phyloP scores from a whole-genome alignment of 495 filamentous ascomycete genomes.

The Aspergillus kassunensis region DNA sequence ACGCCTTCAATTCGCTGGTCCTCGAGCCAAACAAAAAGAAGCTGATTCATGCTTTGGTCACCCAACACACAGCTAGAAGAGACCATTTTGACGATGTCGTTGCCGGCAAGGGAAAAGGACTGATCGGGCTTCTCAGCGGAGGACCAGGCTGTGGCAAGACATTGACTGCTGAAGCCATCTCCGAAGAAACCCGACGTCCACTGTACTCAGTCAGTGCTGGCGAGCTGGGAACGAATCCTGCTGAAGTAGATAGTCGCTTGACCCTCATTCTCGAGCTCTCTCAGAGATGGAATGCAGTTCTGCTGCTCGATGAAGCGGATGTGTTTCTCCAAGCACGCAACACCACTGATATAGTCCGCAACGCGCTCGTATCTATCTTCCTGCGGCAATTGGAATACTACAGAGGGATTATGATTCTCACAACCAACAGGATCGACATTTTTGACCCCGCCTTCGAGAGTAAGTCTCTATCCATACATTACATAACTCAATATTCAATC shows the following conservation, averaged over 20 bases:
- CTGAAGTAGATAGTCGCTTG: constrained; percentile 46
- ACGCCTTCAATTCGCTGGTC: constrained; percentile 1
- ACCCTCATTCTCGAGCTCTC: constrained; percentile 45
- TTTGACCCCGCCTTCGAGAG: constrained; percentile 7
- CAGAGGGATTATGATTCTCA: constrained; percentile 5
- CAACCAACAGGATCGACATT: neutral
- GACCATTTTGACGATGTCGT: constrained; percentile 5
- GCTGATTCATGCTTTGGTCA: constrained; percentile 4
- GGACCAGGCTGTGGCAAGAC: constrained; percentile 58
- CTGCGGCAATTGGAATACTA: constrained; percentile 8
- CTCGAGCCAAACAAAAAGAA: neutral
- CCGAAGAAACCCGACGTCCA: constrained; percentile 48
- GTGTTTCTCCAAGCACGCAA: constrained; percentile 7
- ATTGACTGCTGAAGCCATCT: constrained; percentile 51
- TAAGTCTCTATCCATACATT: neutral
- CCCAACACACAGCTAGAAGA: neutral
- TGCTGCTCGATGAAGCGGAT: constrained; percentile 28
- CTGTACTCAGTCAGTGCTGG: constrained; percentile 50
- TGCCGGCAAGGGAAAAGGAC: constrained; percentile 50
- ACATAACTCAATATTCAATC: neutral
- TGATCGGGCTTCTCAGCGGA: constrained; percentile 58
- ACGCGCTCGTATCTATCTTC: constrained; percentile 7
- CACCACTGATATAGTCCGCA: neutral
- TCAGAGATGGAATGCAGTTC: constrained; percentile 47
- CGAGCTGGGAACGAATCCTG: constrained; percentile 47